Evolutionary conservation across 768 basidiomycete genomes (phyloP).

Genomic region (Gyrodon lividus): DNA sequence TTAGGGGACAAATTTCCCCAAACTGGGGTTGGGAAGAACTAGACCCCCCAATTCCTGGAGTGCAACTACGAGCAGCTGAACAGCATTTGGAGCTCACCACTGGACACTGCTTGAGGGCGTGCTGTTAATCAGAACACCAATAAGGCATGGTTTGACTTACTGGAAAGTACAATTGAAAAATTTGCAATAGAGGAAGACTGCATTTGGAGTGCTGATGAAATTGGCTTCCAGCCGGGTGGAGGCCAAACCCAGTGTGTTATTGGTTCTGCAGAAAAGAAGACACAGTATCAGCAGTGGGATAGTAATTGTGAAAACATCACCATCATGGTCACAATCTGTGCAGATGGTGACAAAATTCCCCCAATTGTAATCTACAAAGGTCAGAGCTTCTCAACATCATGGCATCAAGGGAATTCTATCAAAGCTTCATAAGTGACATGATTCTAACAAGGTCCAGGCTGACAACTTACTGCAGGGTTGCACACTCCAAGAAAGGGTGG

Average conservation of each 20-base stretch:
- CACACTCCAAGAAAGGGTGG: conserved; percentile 37
- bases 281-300: conserved; percentile 35
- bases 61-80: too few relatives aligned
- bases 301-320: conserved; percentile 40
- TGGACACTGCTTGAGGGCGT: too few relatives aligned
- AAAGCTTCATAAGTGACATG: too few relatives aligned
- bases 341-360: conserved; percentile 31
- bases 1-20: too few relatives aligned
- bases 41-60: too few relatives aligned
- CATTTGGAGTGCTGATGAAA: conserved; percentile 14
- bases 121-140: too few relatives aligned
- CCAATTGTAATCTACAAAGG: conserved; percentile 37
- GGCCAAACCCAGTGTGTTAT: neutral
- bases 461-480: conserved; percentile 20
- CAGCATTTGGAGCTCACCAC: too few relatives aligned
- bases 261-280: conserved; percentile 4
- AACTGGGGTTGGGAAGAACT: too few relatives aligned
- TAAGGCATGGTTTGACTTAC: neutral
- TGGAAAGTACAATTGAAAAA: neutral
- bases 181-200: neutral
- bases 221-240: conserved; percentile 9
- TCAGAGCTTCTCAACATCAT: too few relatives aligned
- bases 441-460: neutral
- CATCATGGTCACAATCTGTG: conserved; percentile 40
- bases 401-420: too few relatives aligned